These are phyloP conservation scores for Acorus calamus DNA, from an alignment of 106 monocot species.

Conservation along the genomic window DNA sequence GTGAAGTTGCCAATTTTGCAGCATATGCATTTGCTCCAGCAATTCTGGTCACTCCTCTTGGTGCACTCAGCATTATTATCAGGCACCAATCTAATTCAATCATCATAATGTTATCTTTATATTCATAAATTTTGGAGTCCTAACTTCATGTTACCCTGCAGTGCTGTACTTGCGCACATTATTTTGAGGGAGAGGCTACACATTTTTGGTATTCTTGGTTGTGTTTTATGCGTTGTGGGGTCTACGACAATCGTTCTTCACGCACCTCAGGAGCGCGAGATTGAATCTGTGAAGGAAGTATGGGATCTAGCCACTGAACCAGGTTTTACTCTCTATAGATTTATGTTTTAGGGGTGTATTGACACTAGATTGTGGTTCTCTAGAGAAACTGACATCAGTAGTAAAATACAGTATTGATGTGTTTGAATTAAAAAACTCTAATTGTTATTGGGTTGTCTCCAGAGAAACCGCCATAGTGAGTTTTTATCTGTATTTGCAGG, in stretches of 20 bases:
- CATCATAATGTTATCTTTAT: neutral
- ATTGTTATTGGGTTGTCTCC: no score
- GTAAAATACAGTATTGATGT: no score
- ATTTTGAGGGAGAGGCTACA: conserved; percentile 76
- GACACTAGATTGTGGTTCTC: no score
- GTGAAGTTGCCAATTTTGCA: conserved; percentile 92
- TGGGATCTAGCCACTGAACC: conserved; percentile 95
- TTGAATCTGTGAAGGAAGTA: conserved; percentile 77
- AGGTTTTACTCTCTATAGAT: conserved; percentile 20
- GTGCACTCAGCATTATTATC: conserved; percentile 94
- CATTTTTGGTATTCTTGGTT: conserved; percentile 87
- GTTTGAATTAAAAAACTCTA: no score
- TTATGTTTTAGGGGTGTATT: no score
- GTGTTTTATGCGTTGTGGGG: conserved; percentile 81
- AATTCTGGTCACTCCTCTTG: conserved; percentile 93
- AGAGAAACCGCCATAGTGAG: no score
- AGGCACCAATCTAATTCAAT: conserved; percentile 32
- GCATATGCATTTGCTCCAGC: conserved; percentile 97
- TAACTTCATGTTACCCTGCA: conserved; percentile 16
- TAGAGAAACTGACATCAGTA: no score
- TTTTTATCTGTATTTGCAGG: conserved; percentile 19
- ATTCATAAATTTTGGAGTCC: neutral
- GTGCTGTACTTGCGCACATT: conserved; percentile 79
- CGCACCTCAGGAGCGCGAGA: conserved; percentile 84
- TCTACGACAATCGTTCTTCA: conserved; percentile 90